Percentiles rank a stretch among this genome's conserved stretches.
These are phyloP conservation scores for Talaromyces wortmannii DNA, from an alignment of 495 filamentous ascomycete genomes.

Conservation along the genomic window DNA sequence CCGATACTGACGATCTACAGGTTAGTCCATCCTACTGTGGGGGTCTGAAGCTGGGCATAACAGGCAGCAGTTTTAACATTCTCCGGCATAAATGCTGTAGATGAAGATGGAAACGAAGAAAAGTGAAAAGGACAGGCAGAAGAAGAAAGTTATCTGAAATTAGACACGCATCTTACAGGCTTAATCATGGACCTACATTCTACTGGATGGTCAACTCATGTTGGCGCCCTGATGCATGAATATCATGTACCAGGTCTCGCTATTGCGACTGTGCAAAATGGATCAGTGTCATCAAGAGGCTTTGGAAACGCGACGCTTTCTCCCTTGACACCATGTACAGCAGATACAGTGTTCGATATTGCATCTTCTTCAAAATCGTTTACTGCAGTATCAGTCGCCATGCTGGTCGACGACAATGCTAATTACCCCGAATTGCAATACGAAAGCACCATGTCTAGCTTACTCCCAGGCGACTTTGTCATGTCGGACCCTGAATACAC, in stretches of 20 bases:
- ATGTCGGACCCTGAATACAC: constrained; percentile 14
- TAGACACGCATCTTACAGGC: too few relatives aligned
- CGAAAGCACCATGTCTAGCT: constrained; percentile 11
- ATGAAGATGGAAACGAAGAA: too few relatives aligned
- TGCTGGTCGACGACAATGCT: constrained; percentile 16
- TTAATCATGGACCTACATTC: constrained; percentile 1
- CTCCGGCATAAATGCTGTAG: too few relatives aligned
- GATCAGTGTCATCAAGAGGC: constrained; percentile 1
- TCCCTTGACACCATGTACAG: constrained; percentile 2
- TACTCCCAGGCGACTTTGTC: constrained; percentile 22
- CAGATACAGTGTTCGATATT: constrained; percentile 13
- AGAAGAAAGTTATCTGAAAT: too few relatives aligned
- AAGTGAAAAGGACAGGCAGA: too few relatives aligned
- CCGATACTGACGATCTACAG: too few relatives aligned
- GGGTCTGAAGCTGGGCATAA: too few relatives aligned
- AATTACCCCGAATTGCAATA: constrained; percentile 16
- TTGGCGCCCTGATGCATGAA: constrained; percentile 4
- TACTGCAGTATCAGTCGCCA: constrained; percentile 17
- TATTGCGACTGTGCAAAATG: constrained; percentile 5
- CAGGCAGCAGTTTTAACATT: too few relatives aligned
- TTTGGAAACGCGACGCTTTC: constrained; percentile 1
- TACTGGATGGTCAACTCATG: background rate
- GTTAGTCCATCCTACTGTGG: too few relatives aligned
- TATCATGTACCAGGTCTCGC: constrained; percentile 7
- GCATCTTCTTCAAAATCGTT: constrained; percentile 15